A percentile compares a stretch with the other conserved stretches of the same genome.
These are phyloP conservation scores for Chamaenerion angustifolium DNA, from an alignment of 345 rosid species.

Conservation along the genomic window DNA sequence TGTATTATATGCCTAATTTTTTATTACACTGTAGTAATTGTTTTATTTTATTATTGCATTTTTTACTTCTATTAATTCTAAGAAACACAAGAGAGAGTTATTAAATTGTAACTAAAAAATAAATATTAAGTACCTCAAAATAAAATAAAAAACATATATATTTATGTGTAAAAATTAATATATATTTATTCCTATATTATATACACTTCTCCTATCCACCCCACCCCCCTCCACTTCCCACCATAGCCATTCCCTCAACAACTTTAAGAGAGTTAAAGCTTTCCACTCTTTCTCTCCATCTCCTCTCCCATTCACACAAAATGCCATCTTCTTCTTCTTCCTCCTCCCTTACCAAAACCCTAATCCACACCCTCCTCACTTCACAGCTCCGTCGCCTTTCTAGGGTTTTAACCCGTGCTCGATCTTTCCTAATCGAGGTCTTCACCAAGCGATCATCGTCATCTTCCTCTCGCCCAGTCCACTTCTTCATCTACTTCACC, in stretches of 20 bases:
- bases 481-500: conserved; percentile 20
- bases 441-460: conserved; percentile 25
- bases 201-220: too few relatives aligned
- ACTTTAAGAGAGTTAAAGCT: conserved; percentile 5
- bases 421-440: conserved; percentile 29
- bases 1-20: too few relatives aligned
- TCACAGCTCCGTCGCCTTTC: conserved; percentile 39
- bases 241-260: conserved; percentile 13
- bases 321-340: conserved; percentile 25
- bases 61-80: too few relatives aligned
- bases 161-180: too few relatives aligned
- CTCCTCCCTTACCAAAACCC: conserved; percentile 38
- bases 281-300: conserved; percentile 16
- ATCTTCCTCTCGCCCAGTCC: conserved; percentile 18
- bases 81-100: too few relatives aligned
- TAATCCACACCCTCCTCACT: conserved; percentile 41
- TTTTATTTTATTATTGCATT: too few relatives aligned
- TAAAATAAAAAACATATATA: too few relatives aligned
- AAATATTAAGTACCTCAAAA: too few relatives aligned
- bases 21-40: too few relatives aligned
- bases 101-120: too few relatives aligned
- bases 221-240: too few relatives aligned
- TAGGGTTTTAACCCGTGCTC: conserved; percentile 42
- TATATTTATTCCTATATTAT: too few relatives aligned
- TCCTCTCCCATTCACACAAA: conserved; percentile 2